phyloP scores from a whole-genome alignment of 2,329 filamentous ascomycete genomes.

The Neocucurbitaria cava region DNA sequence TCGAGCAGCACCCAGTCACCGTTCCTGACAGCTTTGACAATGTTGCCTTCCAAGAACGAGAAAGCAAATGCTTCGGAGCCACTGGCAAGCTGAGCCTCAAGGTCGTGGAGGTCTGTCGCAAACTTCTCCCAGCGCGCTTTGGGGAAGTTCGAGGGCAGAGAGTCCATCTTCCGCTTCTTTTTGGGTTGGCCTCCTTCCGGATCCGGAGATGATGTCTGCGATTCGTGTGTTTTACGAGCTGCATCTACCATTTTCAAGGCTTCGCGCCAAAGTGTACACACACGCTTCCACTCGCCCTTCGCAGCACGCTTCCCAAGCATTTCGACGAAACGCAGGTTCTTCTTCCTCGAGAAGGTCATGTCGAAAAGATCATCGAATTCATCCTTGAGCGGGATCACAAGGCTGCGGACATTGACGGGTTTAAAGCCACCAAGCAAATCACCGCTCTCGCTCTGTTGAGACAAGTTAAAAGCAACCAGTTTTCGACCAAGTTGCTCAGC shows the following conservation, averaged over 20 bases:
- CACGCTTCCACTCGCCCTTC: constrained; percentile 84
- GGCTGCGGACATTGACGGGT: constrained; percentile 85
- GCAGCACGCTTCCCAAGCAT: constrained; percentile 80
- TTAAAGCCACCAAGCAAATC: constrained; percentile 97
- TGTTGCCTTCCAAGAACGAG: constrained; percentile 93
- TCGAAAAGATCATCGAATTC: constrained; percentile 91
- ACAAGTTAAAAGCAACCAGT: constrained; percentile 91
- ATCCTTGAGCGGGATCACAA: constrained; percentile 89
- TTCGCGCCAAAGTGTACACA: constrained; percentile 86
- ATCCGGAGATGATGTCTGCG: constrained; percentile 48
- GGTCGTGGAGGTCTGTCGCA: constrained; percentile 73
- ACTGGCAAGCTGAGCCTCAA: constrained; percentile 79
- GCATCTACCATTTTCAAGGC: constrained; percentile 83
- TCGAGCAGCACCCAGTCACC: constrained; percentile 97
- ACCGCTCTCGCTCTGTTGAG: constrained; percentile 96
- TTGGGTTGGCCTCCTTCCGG: constrained; percentile 65
- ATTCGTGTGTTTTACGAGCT: constrained; percentile 49
- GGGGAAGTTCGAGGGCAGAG: constrained; percentile 58
- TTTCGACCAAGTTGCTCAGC: constrained; percentile 84
- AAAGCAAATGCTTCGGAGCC: constrained; percentile 84
- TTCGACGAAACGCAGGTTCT: constrained; percentile 82
- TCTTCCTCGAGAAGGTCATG: constrained; percentile 83
- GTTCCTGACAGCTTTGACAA: constrained; percentile 93
- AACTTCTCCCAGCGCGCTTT: constrained; percentile 84
- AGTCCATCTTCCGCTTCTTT: constrained; percentile 74